Percentiles rank a stretch among this genome's conserved stretches.
Evolutionary conservation across 2,329 filamentous ascomycete genomes (phyloP).

Genomic region (Rutstroemia sp.): DNA sequence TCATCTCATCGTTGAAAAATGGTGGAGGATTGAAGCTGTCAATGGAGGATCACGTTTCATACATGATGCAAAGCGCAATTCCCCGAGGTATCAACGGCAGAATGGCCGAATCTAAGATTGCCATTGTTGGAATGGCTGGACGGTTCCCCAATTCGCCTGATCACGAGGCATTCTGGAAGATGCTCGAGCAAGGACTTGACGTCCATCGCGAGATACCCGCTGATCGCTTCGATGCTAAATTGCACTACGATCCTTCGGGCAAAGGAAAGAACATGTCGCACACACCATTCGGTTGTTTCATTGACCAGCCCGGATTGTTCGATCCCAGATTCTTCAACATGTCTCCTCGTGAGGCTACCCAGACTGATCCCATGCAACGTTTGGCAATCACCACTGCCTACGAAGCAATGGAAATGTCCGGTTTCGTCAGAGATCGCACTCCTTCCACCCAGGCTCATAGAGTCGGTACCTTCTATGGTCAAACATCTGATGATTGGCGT

Average conservation of each 20-base stretch:
- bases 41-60: constrained; percentile 17
- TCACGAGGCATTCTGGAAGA: constrained; percentile 65
- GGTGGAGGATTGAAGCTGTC: constrained; percentile 6
- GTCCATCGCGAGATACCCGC: constrained; percentile 49
- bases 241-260: constrained; percentile 63
- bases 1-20: constrained; percentile 6
- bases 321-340: constrained; percentile 79
- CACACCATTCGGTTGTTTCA: constrained; percentile 66
- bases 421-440: constrained; percentile 13
- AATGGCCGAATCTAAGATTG: constrained; percentile 31
- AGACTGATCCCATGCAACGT: constrained; percentile 74
- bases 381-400: constrained; percentile 69
- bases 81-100: constrained; percentile 11
- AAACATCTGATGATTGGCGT: constrained; percentile 16
- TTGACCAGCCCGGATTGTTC: constrained; percentile 64
- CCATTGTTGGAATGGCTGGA: constrained; percentile 76
- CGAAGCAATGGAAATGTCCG: constrained; percentile 43
- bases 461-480: constrained; percentile 16
- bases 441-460: constrained; percentile 34
- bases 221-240: constrained; percentile 64
- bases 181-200: constrained; percentile 66
- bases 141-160: constrained; percentile 67
- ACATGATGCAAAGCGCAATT: constrained; percentile 12
- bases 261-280: constrained; percentile 69
- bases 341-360: constrained; percentile 69